These are phyloP conservation scores for Ophiostoma angusticollis DNA, from an alignment of 2,329 filamentous ascomycete genomes.

Conservation along the genomic window DNA sequence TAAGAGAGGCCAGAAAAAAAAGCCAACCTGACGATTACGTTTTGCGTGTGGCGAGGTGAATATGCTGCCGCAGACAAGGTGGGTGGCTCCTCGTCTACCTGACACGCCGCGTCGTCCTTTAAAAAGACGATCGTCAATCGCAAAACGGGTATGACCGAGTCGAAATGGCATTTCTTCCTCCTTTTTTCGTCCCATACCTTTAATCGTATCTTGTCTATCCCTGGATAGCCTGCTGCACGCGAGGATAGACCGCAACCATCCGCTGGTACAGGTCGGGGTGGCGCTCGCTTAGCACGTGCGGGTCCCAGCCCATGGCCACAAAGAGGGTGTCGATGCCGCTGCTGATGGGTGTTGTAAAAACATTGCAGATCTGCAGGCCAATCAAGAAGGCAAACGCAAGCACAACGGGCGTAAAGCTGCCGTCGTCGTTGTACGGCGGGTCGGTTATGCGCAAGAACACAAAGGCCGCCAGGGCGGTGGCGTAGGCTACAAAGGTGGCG, in stretches of 20 bases:
- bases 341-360: constrained; percentile 74
- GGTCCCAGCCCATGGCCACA: constrained; percentile 59
- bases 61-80: no score
- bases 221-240: constrained; percentile 63
- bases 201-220: background rate
- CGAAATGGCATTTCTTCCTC: background rate
- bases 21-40: no score
- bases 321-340: constrained; percentile 91
- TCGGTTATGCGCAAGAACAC: constrained; percentile 74
- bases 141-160: background rate
- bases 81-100: no score
- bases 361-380: constrained; percentile 76
- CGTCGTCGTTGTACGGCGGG: constrained; percentile 60
- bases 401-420: constrained; percentile 61
- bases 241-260: constrained; percentile 72
- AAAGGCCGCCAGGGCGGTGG: constrained; percentile 69
- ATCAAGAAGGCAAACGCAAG: constrained; percentile 82
- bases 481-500: constrained; percentile 70
- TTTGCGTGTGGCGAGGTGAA: no score
- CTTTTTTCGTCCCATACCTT: background rate
- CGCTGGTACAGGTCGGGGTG: constrained; percentile 70
- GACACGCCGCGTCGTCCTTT: no score
- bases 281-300: constrained; percentile 62
- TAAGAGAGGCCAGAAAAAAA: no score
- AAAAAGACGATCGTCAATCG: no score